These are phyloP conservation scores for Penicillium herquei DNA, from an alignment of 495 filamentous ascomycete genomes.

Conservation along the genomic window DNA sequence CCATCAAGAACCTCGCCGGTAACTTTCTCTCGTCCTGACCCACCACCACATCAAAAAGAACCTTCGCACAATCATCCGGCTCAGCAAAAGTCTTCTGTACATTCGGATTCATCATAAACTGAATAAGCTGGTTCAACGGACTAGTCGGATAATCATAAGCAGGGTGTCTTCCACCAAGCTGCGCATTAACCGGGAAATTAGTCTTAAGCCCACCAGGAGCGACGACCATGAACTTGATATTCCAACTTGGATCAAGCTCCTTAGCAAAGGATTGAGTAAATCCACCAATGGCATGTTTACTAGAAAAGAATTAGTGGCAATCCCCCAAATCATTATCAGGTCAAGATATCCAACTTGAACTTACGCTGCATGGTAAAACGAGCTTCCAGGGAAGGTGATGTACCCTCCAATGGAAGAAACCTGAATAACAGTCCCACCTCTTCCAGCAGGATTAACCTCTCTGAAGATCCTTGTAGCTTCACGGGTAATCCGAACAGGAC, in stretches of 20 bases:
- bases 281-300: constrained; percentile 53
- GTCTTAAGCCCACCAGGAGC: constrained; percentile 8
- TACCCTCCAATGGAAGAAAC: constrained; percentile 52
- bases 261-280: constrained; percentile 51
- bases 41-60: not conserved
- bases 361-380: constrained; percentile 49
- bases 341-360: too few relatives aligned
- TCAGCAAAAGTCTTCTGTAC: not conserved
- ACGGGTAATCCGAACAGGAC: constrained; percentile 43
- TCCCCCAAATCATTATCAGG: not conserved
- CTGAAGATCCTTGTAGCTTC: constrained; percentile 48
- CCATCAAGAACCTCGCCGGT: not conserved
- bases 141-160: not conserved
- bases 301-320: constrained; percentile 1
- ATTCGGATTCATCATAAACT: not conserved
- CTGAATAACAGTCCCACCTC: constrained; percentile 52
- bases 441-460: constrained; percentile 20
- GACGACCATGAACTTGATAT: constrained; percentile 21
- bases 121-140: not conserved
- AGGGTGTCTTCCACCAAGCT: not conserved
- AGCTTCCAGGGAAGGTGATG: constrained; percentile 37
- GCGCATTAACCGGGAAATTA: not conserved
- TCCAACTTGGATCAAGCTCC: constrained; percentile 49
- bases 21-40: not conserved
- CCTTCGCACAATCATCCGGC: not conserved